Base-by-base conservation (phyloP, 208 protist genomes). In the Leishmania amazonensis region DNA sequence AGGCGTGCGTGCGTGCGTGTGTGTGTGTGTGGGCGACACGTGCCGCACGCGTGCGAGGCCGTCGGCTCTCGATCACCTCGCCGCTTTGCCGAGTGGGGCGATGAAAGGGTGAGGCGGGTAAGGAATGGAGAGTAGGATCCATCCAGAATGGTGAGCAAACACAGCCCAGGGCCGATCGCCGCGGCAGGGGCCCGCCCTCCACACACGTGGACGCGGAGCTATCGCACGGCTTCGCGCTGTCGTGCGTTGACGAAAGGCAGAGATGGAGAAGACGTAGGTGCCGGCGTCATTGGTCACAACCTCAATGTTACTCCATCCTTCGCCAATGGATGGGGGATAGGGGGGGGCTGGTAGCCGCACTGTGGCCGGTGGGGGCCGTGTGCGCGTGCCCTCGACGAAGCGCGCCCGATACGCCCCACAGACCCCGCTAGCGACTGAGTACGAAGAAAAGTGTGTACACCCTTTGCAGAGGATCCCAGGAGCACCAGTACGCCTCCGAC, bases 381-480 rank as follows among this genome's bases (percentile, higher is more conserved):
- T 19, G 45, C 45, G 45, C 40, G 42, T 74, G 45, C 28, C 21
- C 45, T 19, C 7, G 5, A 3, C 19, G 15, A 15, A 53, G 17
- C 31, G 17, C 31, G 38, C 24, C 42, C 13, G 24, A 47, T 15
- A 53, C 42, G n/a, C 51, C 35, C 13, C n/a, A 40, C 31, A 11
- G 62, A 3, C 28, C 31, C 15, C 11, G 28, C 78, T 84, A 95
- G 1, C 93, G 85, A 65, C 86, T 88, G 60, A 97, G 42, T 35
- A 95, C 89, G 78, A 97, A 97, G 67, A 93, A 96, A 58, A 97
- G 76, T 9, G 87, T 75, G 79, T 97, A 97, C 21, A 90, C 75
- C 78, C 90, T 91, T 19, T 85, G 78, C 67, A 95, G 45, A 21
- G 90, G 83, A 72, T 97, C 89, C 94, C 94, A 97, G 4, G 58